Conservation (phyloP, 192 early-diverging fungal genomes). For the Nowakowskiella sp. region DNA sequence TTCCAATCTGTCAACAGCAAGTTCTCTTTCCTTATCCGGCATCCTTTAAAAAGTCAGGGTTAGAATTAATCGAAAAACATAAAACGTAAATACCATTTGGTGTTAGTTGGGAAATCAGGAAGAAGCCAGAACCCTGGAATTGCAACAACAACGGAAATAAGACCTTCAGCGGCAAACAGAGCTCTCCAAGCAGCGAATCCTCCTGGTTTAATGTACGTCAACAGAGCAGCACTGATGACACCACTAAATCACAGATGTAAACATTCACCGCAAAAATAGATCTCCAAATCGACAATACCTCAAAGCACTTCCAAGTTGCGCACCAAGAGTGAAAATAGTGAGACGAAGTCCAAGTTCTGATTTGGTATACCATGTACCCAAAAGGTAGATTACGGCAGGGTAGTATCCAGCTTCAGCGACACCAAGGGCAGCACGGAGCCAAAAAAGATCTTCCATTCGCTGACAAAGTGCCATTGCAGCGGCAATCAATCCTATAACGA, state of each 20-base stretch:
- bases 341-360: neutral
- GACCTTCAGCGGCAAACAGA: neutral
- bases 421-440: too few species aligned
- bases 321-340: neutral
- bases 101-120: neutral
- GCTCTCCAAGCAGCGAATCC: neutral
- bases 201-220: neutral
- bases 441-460: neutral
- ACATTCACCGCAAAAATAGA: too few species aligned
- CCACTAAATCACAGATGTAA: neutral
- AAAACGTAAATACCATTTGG: too few species aligned
- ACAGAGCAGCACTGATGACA: neutral
- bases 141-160: neutral
- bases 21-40: neutral
- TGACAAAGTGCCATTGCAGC: neutral
- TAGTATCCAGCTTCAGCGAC: too few species aligned
- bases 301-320: neutral
- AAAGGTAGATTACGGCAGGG: neutral
- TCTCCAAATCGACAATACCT: neutral
- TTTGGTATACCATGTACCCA: neutral
- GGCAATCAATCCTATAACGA: neutral
- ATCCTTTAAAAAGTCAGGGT: too few species aligned
- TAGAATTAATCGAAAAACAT: too few species aligned
- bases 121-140: neutral
- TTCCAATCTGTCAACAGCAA: neutral